Evolutionary conservation across 2,329 filamentous ascomycete genomes (phyloP), one percentile per base, ranked within the genome.

Genomic region (Colletotrichum musae): DNA sequence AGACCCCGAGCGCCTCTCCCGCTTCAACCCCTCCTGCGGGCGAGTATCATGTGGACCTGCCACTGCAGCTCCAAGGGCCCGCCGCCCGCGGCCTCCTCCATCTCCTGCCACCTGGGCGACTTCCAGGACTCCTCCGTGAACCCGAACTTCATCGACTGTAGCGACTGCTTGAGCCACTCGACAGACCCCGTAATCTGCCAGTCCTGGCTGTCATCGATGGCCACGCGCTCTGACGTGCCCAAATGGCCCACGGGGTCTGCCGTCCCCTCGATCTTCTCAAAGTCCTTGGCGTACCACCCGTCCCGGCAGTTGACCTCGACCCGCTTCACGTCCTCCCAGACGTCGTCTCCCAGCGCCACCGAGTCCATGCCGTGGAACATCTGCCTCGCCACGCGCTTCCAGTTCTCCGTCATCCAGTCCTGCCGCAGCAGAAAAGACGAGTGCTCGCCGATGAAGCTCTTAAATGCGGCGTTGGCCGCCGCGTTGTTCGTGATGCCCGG

Each of bases 141-240:
- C 4, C 53, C 65, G 41, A 59, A 64, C 4, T 47, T 47, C 65
- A 68, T 68, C 4, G 60, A 68, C 50, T 50, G n/a, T 5, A 67
- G 58, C 9, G 64, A 67, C 32, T 67, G 58, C 64, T 62, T 62
- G 6, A 68, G 21, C 65, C 65, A 68, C 26, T 64, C 65, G 10
- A 58, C 21, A 15, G 65, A 54, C 16, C 52, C 59, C 5, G 59
- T 48, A 21, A 64, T 58, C n/a, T 52, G 54, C 66, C 65, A 65
- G 26, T 59, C 66, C 16, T 48, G 6, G 28, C 36, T 56, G 9
- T 56, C 54, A 7, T 69, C 41, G 12, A 69, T 45, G 21, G 41
- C 18, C 2, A 60, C 24, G 3, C 41, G 48, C 15, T 64, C 60
- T 2, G 13, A 69, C 6, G 54, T 39, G 3, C 54, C 54, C 12